Percentiles rank a stretch among this genome's conserved stretches.
These are phyloP conservation scores for Antarctomyces pellizariae DNA, from an alignment of 495 filamentous ascomycete genomes.

Conservation along the genomic window DNA sequence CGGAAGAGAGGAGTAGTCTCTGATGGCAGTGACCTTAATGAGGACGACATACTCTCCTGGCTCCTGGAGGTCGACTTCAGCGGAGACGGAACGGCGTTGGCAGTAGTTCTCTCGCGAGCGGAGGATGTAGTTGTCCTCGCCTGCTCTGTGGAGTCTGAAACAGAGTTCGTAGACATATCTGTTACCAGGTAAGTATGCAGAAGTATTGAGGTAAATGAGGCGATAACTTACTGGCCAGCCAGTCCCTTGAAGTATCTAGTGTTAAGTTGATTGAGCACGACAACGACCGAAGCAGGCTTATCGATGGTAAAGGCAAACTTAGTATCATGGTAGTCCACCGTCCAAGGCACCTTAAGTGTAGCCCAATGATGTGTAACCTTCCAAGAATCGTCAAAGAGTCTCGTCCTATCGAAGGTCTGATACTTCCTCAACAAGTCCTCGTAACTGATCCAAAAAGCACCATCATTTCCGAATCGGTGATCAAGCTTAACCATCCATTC, in stretches of 20 bases:
- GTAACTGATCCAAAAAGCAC: slow-evolving; percentile 47
- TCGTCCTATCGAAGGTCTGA: slow-evolving; percentile 59
- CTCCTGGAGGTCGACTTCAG: slow-evolving; percentile 62
- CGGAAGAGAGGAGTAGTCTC: slow-evolving; percentile 22
- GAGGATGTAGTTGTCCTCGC: slow-evolving; percentile 65
- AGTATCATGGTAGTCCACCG: slow-evolving; percentile 59
- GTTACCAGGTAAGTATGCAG: too few species aligned
- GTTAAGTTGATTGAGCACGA: slow-evolving; percentile 69
- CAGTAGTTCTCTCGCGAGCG: slow-evolving; percentile 46
- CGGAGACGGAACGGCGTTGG: slow-evolving; percentile 57
- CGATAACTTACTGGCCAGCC: too few species aligned
- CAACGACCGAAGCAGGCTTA: slow-evolving; percentile 43
- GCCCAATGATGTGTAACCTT: slow-evolving; percentile 69
- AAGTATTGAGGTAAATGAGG: too few species aligned
- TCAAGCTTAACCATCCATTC: slow-evolving; percentile 62
- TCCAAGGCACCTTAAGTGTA: slow-evolving; percentile 64
- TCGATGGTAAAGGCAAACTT: slow-evolving; percentile 52
- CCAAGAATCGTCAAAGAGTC: slow-evolving; percentile 75
- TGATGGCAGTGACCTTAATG: slow-evolving; percentile 53
- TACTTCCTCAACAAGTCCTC: slow-evolving; percentile 68
- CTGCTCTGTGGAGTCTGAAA: slow-evolving; percentile 64
- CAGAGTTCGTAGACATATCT: slow-evolving; percentile 56
- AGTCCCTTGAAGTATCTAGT: slow-evolving; percentile 68
- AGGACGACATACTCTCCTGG: slow-evolving; percentile 60
- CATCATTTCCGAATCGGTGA: slow-evolving; percentile 78